These are phyloP conservation scores for Rhipidocladum racemiflorum DNA, from an alignment of 176 grass and related monocot genomes.

Conservation along the genomic window DNA sequence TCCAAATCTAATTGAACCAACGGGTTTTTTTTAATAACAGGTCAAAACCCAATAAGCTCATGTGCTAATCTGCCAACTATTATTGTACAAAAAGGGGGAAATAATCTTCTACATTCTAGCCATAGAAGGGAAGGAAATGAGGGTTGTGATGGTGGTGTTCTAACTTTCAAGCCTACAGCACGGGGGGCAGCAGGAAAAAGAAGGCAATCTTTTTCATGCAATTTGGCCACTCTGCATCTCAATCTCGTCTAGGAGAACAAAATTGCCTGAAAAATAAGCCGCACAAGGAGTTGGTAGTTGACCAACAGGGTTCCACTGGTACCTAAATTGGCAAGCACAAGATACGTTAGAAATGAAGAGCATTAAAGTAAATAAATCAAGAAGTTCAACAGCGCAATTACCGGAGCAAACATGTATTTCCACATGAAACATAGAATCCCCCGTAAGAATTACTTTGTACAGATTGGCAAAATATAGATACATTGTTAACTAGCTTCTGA, in stretches of 20 bases:
- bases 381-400: background rate
- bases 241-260: conserved; percentile 44
- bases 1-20: background rate
- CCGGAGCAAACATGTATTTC: background rate
- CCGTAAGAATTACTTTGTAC: background rate
- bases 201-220: conserved; percentile 20
- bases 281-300: conserved; percentile 22
- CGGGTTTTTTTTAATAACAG: background rate
- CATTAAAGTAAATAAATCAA: conserved; percentile 7
- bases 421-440: background rate
- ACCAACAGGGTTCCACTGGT: conserved; percentile 33
- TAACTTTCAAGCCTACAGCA: conserved; percentile 4
- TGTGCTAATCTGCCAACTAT: conserved; percentile 37
- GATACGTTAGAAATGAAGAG: conserved; percentile 1
- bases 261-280: conserved; percentile 37
- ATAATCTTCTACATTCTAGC: conserved; percentile 28
- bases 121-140: background rate
- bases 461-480: background rate
- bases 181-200: conserved; percentile 19
- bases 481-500: background rate
- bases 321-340: conserved; percentile 34
- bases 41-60: conserved; percentile 22
- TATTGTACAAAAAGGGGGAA: conserved; percentile 2
- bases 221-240: conserved; percentile 33
- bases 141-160: background rate